Conservation (phyloP, 345 rosid genomes). For the Euphorbia tirucalli region DNA sequence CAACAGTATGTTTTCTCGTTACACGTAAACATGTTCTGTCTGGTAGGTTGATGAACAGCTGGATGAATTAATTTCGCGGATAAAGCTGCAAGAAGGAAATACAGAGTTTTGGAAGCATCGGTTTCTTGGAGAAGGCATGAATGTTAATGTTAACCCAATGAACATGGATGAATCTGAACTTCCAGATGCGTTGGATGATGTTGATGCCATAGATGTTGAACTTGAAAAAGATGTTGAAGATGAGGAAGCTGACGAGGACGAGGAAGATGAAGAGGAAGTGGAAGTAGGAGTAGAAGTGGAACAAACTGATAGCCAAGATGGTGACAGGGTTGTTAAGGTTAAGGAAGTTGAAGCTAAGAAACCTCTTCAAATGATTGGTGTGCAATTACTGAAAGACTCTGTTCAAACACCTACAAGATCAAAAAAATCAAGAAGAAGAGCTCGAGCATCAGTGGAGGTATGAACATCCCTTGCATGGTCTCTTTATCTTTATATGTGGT, state of each 20-base stretch:
- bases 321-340: slow-evolving; percentile 52
- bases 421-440: slow-evolving; percentile 63
- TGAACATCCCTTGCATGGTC: not conserved
- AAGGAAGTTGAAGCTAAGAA: slow-evolving; percentile 80
- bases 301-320: slow-evolving; percentile 61
- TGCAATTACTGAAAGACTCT: slow-evolving; percentile 82
- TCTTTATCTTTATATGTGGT: not conserved
- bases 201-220: slow-evolving; percentile 41
- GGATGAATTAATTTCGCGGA: slow-evolving; percentile 76
- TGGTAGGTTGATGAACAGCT: slow-evolving; percentile 82
- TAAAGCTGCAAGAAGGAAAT: slow-evolving; percentile 89
- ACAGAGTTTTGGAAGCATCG: slow-evolving; percentile 96
- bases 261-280: slow-evolving; percentile 42
- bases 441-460: slow-evolving; percentile 71
- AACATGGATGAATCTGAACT: slow-evolving; percentile 46
- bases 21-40: not conserved
- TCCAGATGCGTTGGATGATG: slow-evolving; percentile 53
- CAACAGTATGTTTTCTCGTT: not conserved
- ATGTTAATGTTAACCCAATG: slow-evolving; percentile 42
- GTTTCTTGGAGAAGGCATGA: slow-evolving; percentile 80
- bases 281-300: slow-evolving; percentile 45
- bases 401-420: slow-evolving; percentile 48
- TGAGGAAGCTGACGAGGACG: slow-evolving; percentile 42
- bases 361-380: slow-evolving; percentile 92
- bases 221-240: slow-evolving; percentile 53